Evolutionary conservation across 768 basidiomycete genomes (phyloP), one percentile per base, ranked within the genome.

Genomic region (Tephrocybe sp.): DNA sequence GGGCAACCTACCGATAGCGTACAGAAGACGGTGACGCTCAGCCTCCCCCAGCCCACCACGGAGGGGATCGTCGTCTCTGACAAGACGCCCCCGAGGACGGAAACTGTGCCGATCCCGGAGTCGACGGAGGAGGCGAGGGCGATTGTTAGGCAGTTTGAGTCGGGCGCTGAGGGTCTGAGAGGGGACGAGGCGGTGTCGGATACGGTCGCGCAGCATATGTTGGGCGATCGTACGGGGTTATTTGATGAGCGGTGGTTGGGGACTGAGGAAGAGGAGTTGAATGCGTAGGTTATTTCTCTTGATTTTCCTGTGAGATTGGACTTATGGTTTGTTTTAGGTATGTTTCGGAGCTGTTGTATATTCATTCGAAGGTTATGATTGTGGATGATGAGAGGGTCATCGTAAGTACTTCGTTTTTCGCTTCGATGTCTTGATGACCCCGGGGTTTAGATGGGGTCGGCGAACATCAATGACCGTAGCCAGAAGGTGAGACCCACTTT

Each of bases 371-470:
- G 72, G 64, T 96, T 21, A 96, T 97, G 94, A 90, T 96, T 45
- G 91, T 97, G 28, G 95, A 97, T 61, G 95, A 98, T 62, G 77
- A 82, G 26, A 77, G 86, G 28, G 93, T 97, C 37, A 92, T 98
- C 56, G 90, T 92, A 57, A 44, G 89, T 76, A 1, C 22, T 9
- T 16, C 24, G 9, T 39, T 32, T 5, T 16, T 15, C 30, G 13
- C 15, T 18, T 8, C 22, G 5, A 19, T 4, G 7, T 11, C 16
- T 8, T 18, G 21, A 30, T 15, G 11, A 48, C 12, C 18, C 18
- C 15, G 4, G 11, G 5, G 35, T 21, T 30, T 18, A 92, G 89
- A 89, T 94, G 78, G 95, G 96, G 27, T 93, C 90, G 34, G 94
- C 96, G 13, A 98, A 98, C 64, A 63, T 95, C 56, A 95, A 95